Percentiles rank a stretch among this genome's conserved stretches.
These are phyloP conservation scores for Funneliformis geosporum DNA, from an alignment of 192 early-diverging fungal genomes.

Conservation along the genomic window DNA sequence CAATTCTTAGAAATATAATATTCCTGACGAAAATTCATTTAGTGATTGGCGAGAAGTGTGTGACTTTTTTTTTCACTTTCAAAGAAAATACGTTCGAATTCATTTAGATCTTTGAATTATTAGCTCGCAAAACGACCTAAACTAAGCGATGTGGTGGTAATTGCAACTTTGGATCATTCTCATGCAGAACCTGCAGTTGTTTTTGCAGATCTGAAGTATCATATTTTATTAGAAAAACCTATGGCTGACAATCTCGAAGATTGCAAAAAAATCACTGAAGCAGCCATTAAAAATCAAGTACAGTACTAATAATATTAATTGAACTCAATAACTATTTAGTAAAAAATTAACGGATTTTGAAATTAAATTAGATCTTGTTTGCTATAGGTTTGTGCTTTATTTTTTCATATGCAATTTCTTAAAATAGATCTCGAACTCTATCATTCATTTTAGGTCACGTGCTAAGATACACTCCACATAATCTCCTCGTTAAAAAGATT, in stretches of 20 bases:
- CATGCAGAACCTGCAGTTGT: conserved; percentile 53
- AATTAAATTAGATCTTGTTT: conserved; percentile 25
- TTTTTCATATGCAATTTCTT: background rate
- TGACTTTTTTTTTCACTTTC: background rate
- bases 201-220: conserved; percentile 55
- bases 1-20: conserved; percentile 34
- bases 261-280: conserved; percentile 51
- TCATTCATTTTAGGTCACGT: conserved; percentile 46
- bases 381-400: conserved; percentile 5
- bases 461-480: conserved; percentile 62
- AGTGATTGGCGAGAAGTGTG: conserved; percentile 41
- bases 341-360: background rate
- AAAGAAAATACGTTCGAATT: background rate
- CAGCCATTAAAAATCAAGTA: conserved; percentile 46
- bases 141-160: conserved; percentile 52
- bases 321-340: conserved; percentile 34
- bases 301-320: conserved; percentile 38
- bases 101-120: conserved; percentile 15
- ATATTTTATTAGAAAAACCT: conserved; percentile 71
- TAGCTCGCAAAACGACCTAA: conserved; percentile 43
- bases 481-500: conserved; percentile 54
- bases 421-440: background rate
- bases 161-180: conserved; percentile 50
- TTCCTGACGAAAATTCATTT: conserved; percentile 41
- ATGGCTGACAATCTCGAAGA: conserved; percentile 56